Evolutionary conservation across 345 rosid genomes (phyloP).

Genomic region (Excoecaria cochinchinensis): DNA sequence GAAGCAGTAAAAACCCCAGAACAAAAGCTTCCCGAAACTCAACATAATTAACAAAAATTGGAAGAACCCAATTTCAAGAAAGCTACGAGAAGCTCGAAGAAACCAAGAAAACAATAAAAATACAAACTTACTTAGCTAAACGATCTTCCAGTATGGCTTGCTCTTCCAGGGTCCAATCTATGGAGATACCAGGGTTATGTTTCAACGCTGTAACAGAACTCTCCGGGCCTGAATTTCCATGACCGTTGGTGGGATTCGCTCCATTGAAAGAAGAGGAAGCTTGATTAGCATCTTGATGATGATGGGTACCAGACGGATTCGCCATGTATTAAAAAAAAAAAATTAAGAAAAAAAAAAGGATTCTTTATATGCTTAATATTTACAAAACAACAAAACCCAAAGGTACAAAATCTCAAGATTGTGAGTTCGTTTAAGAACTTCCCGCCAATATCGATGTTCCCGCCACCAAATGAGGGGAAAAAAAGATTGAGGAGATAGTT

Average conservation of each 20-base stretch:
- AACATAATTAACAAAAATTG: not conserved
- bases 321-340: constrained; percentile 37
- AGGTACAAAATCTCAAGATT: not conserved
- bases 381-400: not conserved
- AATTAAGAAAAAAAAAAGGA: not conserved
- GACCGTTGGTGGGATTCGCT: constrained; percentile 26
- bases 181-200: constrained; percentile 64
- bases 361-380: not conserved
- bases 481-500: not conserved
- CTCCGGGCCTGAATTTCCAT: constrained; percentile 27
- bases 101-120: too few species aligned
- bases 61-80: constrained; percentile 2
- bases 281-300: constrained; percentile 42
- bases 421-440: not conserved
- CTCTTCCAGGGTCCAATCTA: constrained; percentile 56
- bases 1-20: not conserved
- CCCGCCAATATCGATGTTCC: constrained; percentile 11
- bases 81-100: not conserved
- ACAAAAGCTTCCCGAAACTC: not conserved
- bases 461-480: constrained; percentile 9
- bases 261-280: constrained; percentile 42
- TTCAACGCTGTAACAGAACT: constrained; percentile 35
- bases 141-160: constrained; percentile 53
- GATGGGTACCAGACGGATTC: constrained; percentile 47
- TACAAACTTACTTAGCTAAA: constrained; percentile 39